phyloP scores from a whole-genome alignment of 371 early-diverging fungal species.

The Sporodiniella umbellata region DNA sequence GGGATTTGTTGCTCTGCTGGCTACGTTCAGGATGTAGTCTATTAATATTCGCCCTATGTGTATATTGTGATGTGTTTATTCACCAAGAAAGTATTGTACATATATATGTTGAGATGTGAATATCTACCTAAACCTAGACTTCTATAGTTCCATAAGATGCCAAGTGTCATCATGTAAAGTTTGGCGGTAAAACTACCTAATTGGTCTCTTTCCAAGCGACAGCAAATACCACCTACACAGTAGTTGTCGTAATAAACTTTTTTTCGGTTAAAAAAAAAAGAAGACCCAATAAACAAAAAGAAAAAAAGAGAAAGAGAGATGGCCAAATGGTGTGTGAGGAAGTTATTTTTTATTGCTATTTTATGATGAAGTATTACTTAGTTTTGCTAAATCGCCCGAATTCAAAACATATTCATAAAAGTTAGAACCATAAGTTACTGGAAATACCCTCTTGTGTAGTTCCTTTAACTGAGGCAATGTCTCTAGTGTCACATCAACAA shows the following conservation, averaged over 20 bases:
- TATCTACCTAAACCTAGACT: slow-evolving; percentile 25
- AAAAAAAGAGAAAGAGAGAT: too few species aligned
- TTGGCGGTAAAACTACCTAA: slow-evolving; percentile 12
- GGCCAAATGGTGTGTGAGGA: background rate
- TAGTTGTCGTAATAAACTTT: slow-evolving; percentile 20
- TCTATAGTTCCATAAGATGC: slow-evolving; percentile 12
- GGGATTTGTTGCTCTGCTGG: slow-evolving; percentile 9
- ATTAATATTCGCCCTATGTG: slow-evolving; percentile 16
- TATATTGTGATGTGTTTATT: background rate
- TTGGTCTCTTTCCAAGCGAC: slow-evolving; percentile 12
- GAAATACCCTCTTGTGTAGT: slow-evolving; percentile 19
- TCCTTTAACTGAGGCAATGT: slow-evolving; percentile 8
- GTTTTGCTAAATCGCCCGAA: slow-evolving; percentile 18
- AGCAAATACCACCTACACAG: slow-evolving; percentile 23
- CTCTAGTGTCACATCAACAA: slow-evolving; percentile 15
- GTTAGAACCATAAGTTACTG: slow-evolving; percentile 15
- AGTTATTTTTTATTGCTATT: background rate
- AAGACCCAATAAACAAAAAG: too few species aligned
- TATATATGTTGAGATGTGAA: too few species aligned
- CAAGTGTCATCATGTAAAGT: slow-evolving; percentile 26
- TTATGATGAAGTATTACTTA: slow-evolving; percentile 9
- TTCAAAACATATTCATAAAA: slow-evolving; percentile 21
- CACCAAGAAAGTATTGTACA: background rate
- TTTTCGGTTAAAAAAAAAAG: too few species aligned
- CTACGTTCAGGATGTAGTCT: slow-evolving; percentile 11